A percentile compares a stretch with the other conserved stretches of the same genome.
phyloP scores from a whole-genome alignment of 2,329 filamentous ascomycete genomes.

The Colletotrichum zoysiae region DNA sequence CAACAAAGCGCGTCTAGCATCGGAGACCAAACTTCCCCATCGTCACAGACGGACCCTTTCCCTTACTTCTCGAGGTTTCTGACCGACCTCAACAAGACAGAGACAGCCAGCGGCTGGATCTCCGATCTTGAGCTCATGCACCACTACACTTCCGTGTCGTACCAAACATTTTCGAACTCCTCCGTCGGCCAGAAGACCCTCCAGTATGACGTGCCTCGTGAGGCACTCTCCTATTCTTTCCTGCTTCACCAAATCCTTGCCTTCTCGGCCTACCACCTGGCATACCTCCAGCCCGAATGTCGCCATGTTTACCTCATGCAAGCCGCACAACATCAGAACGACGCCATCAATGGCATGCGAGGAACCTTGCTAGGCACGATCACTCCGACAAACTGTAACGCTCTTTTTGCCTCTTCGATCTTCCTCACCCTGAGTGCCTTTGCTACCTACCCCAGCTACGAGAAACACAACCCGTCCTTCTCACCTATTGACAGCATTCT shows the following conservation, averaged over 20 bases:
- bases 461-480: slow-evolving; percentile 37
- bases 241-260: slow-evolving; percentile 52
- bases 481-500: slow-evolving; percentile 50
- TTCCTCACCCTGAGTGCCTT: slow-evolving; percentile 51
- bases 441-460: slow-evolving; percentile 45
- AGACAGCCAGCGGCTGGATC: slow-evolving; percentile 48
- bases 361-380: slow-evolving; percentile 45
- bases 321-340: slow-evolving; percentile 51
- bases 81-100: slow-evolving; percentile 43
- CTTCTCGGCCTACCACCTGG: slow-evolving; percentile 50
- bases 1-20: slow-evolving; percentile 21
- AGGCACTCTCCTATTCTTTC: slow-evolving; percentile 48
- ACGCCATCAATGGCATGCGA: slow-evolving; percentile 50
- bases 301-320: slow-evolving; percentile 46
- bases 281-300: slow-evolving; percentile 46
- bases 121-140: slow-evolving; percentile 55
- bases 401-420: slow-evolving; percentile 51
- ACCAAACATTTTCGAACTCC: slow-evolving; percentile 45
- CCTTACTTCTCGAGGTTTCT: slow-evolving; percentile 46
- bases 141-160: slow-evolving; percentile 51
- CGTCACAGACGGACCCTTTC: slow-evolving; percentile 38
- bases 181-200: slow-evolving; percentile 44
- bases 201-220: slow-evolving; percentile 47
- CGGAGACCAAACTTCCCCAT: slow-evolving; percentile 19
- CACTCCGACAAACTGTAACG: slow-evolving; percentile 49